Base-by-base conservation (phyloP, 192 early-diverging fungal species). In the Kickxella alabastrina region DNA sequence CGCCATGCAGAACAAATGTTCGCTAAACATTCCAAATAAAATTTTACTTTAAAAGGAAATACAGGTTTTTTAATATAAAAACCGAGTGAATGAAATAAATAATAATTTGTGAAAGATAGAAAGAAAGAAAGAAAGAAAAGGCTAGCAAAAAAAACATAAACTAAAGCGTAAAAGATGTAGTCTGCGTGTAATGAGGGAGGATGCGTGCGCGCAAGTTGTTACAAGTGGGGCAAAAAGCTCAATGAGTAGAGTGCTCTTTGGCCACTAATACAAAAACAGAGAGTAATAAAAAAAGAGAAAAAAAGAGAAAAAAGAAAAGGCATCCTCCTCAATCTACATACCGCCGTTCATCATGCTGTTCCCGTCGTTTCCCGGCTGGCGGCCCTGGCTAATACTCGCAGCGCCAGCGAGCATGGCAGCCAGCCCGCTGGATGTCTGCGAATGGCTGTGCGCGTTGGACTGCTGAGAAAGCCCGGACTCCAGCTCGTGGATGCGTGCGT, bases 401-500 rank as follows among this genome's bases (percentile, higher is more conserved):
- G 71, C 55, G 14, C 64, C 64, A 4, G 71, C 71, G 38, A 74
- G 59, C 71, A 74, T 67, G n/a, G 71, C 71, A 13, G 64, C 64
- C 23, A 74, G 55, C 3, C 71, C 71, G 31, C 64, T 62, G 10
- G 71, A 57, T 8, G 59, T 43, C 59, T 74, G 71, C 21, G 41
- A 47, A 50, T 64, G 68, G n/a, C 69, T 31, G 65, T 80, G 45
- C 10, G 22, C 19, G 15, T 25, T 24, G 3, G 29, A 15, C 68
- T 77, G 52, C 9, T 52, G 54, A 54, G 77, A 37, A 60, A 83
- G 56, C 15, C 66, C 77, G 2, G 77, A 59, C 59, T 93, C 92
- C 3, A 95, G 78, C 65, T 92, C 88, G 45, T 78, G 77, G 54
- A 84, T 77, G 14, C 87, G 83, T 24, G 74, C 80, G 28, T 60